A percentile compares a stretch with the other conserved stretches of the same genome.
Conservation (phyloP, 352 stramenopile species). For the Pythium brachiatum region DNA sequence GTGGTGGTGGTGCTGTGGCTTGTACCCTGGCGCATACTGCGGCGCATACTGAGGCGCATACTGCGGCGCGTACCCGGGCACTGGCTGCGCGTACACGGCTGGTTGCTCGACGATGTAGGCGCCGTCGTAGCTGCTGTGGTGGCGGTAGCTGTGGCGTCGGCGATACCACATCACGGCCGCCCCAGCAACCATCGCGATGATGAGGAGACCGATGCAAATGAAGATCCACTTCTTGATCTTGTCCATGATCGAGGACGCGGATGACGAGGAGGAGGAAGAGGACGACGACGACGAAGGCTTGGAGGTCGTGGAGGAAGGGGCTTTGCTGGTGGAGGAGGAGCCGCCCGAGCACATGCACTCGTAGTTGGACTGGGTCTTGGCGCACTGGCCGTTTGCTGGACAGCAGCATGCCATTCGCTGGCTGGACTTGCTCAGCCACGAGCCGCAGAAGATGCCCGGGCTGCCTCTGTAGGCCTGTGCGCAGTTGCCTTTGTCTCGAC, state of each 20-base stretch:
- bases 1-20: neutral
- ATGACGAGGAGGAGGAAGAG: neutral
- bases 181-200: slow-evolving; percentile 6
- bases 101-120: neutral
- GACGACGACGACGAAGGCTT: neutral
- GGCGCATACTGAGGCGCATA: neutral
- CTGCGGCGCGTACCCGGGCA: neutral
- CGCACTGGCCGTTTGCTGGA: slow-evolving; percentile 17
- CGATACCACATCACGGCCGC: neutral
- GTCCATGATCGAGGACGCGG: neutral
- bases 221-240: slow-evolving; percentile 19
- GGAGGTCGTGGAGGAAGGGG: neutral
- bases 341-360: slow-evolving; percentile 19
- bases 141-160: neutral
- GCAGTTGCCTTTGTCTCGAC: slow-evolving; percentile 49
- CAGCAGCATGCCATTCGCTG: slow-evolving; percentile 52
- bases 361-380: slow-evolving; percentile 28
- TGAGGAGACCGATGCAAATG: slow-evolving; percentile 12
- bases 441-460: slow-evolving; percentile 50
- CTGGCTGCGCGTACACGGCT: neutral
- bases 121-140: neutral
- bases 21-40: neutral
- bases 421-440: slow-evolving; percentile 37
- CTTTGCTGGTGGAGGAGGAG: neutral
- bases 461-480: slow-evolving; percentile 44